Evolutionary conservation across 228 moss, liverwort and hornwort genomes (phyloP).

Genomic region (Sphagnum magellanicum): DNA sequence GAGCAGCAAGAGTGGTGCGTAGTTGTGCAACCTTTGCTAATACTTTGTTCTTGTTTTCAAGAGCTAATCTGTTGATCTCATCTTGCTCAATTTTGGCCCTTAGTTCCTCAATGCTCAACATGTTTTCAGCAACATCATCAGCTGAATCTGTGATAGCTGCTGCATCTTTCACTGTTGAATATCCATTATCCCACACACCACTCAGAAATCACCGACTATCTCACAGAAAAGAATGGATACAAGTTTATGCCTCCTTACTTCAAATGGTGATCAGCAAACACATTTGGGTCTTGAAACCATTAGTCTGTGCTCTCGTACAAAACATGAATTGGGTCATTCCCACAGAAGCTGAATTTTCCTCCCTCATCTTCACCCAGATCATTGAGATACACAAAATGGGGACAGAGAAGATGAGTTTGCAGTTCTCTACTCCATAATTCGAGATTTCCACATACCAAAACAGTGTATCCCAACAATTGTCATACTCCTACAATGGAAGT

Average conservation of each 20-base stretch:
- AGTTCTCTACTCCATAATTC: too few relatives aligned
- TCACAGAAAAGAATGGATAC: background rate
- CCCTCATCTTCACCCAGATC: too few relatives aligned
- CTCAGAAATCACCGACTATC: background rate
- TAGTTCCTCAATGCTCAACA: constrained; percentile 86
- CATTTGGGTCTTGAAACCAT: too few relatives aligned
- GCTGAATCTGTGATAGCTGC: background rate
- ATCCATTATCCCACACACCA: constrained; percentile 3
- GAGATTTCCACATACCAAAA: too few relatives aligned
- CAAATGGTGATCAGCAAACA: background rate
- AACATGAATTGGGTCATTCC: too few relatives aligned
- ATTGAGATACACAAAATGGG: too few relatives aligned
- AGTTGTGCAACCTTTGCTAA: constrained; percentile 46
- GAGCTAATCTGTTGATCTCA: constrained; percentile 65
- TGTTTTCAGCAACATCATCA: constrained; percentile 54
- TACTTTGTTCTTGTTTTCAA: constrained; percentile 67
- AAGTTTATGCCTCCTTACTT: background rate
- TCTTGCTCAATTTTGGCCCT: constrained; percentile 84
- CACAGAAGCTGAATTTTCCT: too few relatives aligned
- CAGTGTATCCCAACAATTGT: too few relatives aligned
- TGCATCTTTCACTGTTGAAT: background rate
- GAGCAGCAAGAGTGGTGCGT: constrained; percentile 27
- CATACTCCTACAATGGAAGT: too few relatives aligned
- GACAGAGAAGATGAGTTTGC: too few relatives aligned
- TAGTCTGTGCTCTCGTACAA: too few relatives aligned